Base-by-base conservation (phyloP, 148 eudicot species). In the Drosera capensis region DNA sequence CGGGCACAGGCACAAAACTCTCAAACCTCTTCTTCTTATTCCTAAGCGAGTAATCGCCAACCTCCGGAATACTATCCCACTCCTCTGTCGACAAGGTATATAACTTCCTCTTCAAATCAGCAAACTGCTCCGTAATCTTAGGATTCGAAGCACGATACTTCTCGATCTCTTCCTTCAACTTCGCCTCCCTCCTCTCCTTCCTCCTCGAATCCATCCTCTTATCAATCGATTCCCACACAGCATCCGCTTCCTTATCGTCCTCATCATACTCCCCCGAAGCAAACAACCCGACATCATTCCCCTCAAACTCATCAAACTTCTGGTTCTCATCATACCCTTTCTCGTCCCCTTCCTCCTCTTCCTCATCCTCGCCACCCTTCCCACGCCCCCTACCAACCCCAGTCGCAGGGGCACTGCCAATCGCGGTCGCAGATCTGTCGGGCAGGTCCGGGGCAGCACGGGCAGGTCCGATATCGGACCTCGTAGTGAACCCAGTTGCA, bases 301-400 rank as follows among this genome's bases (percentile, higher is more conserved):
- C 97, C 35, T 90, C 99, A 54, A 90, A 90, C 66, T 84, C 99
- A 57, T 90, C 99, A 61, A 90, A 90, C 60, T 90, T 90, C 49
- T 84, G 95, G 26, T 90, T 90, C 74, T 84, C 99, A 57, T 81
- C 88, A 28, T 80, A 84, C 15, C 87, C 95, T 30, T 90, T 88
- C 28, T 75, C 97, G 1, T 74, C 86, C 15, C 59, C 77, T 14
- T 71, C 92, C 35, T 81, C 92, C 12, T 78, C 86, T 13, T 86
- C 95, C 63, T 77, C 95, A 3, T 61, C 86, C 1, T 52, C 40
- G 0, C 83, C 79, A 41, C 77, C 88, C 16, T 65, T 47, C 5
- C 95, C 95, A 3, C 82, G 71, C 0, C 83, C 96, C 11, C 22
- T 70, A 20, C 78, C 77, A 35, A 60, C 39, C 0, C 40, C 20